These are phyloP conservation scores for Paspalum notatum DNA, from an alignment of 176 grass and related monocot species.

Conservation along the genomic window DNA sequence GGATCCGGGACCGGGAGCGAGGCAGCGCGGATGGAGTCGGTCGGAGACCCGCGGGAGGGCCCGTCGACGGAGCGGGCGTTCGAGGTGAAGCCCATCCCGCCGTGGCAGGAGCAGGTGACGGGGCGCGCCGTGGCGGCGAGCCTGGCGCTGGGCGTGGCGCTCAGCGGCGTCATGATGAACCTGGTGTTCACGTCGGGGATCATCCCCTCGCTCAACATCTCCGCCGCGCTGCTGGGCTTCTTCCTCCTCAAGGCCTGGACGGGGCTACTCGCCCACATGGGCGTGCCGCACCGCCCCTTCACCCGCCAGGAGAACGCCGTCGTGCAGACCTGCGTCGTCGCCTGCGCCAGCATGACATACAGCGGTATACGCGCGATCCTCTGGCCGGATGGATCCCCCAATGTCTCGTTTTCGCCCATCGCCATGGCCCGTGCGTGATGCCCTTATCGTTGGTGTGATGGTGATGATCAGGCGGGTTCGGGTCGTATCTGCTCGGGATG, in stretches of 20 bases:
- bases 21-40: slow-evolving; percentile 41
- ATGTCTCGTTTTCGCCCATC: too few relatives aligned
- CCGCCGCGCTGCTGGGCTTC: slow-evolving; percentile 67
- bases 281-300: slow-evolving; percentile 47
- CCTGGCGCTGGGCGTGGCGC: slow-evolving; percentile 48
- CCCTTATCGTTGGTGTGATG: neutral
- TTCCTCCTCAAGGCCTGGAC: slow-evolving; percentile 70
- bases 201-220: slow-evolving; percentile 73
- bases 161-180: slow-evolving; percentile 81
- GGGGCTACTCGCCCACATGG: slow-evolving; percentile 43
- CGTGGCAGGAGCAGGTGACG: slow-evolving; percentile 69
- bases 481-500: slow-evolving; percentile 72
- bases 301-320: slow-evolving; percentile 86
- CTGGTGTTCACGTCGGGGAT: slow-evolving; percentile 75
- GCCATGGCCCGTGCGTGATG: neutral
- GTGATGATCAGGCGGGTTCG: slow-evolving; percentile 60
- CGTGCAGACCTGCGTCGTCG: slow-evolving; percentile 87
- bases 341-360: slow-evolving; percentile 68
- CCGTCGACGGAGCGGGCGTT: slow-evolving; percentile 60
- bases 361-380: slow-evolving; percentile 43
- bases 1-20: slow-evolving; percentile 9
- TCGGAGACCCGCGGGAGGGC: slow-evolving; percentile 60
- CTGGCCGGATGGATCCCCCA: too few relatives aligned
- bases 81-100: slow-evolving; percentile 48
- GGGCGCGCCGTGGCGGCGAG: slow-evolving; percentile 62